These are phyloP conservation scores for Trametes hirsuta DNA, from an alignment of 1,284 basidiomycete species.

Conservation along the genomic window DNA sequence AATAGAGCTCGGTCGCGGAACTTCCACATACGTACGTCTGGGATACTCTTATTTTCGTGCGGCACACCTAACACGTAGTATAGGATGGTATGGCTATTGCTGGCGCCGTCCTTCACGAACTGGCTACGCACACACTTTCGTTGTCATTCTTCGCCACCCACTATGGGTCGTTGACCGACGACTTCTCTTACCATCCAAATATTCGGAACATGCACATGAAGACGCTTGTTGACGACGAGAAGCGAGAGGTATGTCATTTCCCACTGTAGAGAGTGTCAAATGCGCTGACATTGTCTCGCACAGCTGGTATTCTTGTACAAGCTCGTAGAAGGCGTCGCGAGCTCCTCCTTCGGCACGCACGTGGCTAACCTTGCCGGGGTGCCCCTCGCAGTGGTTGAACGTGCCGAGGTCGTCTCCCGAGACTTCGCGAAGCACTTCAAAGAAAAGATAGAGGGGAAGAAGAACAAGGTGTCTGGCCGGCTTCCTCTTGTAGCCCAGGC, in stretches of 20 bases:
- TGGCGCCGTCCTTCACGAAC: constrained; percentile 89
- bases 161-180: constrained; percentile 86
- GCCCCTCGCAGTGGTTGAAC: constrained; percentile 77
- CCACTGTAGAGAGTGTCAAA: neutral
- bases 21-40: constrained; percentile 75
- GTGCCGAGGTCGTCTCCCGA: constrained; percentile 85
- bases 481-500: constrained; percentile 83
- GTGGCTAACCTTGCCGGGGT: constrained; percentile 89
- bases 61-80: constrained; percentile 28
- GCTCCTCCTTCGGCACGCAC: constrained; percentile 92
- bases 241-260: constrained; percentile 64
- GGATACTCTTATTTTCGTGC: constrained; percentile 13
- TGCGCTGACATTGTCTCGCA: constrained; percentile 2
- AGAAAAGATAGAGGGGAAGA: constrained; percentile 68
- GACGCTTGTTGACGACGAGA: constrained; percentile 89
- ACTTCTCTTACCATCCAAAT: constrained; percentile 90
- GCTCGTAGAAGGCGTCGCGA: constrained; percentile 85
- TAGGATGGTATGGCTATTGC: constrained; percentile 97
- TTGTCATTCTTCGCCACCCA: constrained; percentile 88
- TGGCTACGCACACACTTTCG: constrained; percentile 89
- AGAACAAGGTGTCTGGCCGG: constrained; percentile 57
- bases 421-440: constrained; percentile 89
- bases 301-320: constrained; percentile 94
- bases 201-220: constrained; percentile 95
- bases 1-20: constrained; percentile 87